These are phyloP conservation scores for Xylaria acuta DNA, from an alignment of 495 filamentous ascomycete species.

Conservation along the genomic window DNA sequence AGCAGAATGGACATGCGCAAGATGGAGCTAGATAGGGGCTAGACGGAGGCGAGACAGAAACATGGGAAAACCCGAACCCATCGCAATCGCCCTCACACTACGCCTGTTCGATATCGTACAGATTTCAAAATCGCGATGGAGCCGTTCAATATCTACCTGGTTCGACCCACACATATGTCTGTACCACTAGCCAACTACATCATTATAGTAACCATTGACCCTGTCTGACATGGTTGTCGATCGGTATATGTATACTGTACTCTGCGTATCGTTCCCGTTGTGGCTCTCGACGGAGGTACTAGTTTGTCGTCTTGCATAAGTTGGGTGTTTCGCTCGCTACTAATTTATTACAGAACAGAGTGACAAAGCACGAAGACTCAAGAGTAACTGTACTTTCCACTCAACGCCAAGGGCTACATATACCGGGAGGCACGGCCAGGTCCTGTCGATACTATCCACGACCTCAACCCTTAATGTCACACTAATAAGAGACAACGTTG, in stretches of 20 bases:
- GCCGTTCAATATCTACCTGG: slow-evolving; percentile 14
- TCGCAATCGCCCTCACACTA: neutral
- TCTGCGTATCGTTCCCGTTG: slow-evolving; percentile 12
- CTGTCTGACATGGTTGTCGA: slow-evolving; percentile 18
- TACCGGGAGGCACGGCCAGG: slow-evolving; percentile 1
- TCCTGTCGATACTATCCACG: neutral
- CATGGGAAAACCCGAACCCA: slow-evolving; percentile 6
- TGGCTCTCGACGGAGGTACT: slow-evolving; percentile 8
- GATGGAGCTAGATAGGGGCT: neutral
- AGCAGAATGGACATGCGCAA: neutral
- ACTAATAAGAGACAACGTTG: neutral
- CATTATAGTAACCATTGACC: slow-evolving; percentile 20
- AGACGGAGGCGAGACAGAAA: neutral
- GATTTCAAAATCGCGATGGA: slow-evolving; percentile 19
- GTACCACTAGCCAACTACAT: slow-evolving; percentile 15
- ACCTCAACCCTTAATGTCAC: slow-evolving; percentile 17
- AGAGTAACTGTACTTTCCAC: slow-evolving; percentile 10
- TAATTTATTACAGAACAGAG: slow-evolving; percentile 18
- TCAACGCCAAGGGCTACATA: slow-evolving; percentile 11
- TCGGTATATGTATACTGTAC: slow-evolving; percentile 21
- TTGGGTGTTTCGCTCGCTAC: slow-evolving; percentile 8
- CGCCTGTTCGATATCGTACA: slow-evolving; percentile 1
- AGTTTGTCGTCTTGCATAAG: slow-evolving; percentile 15
- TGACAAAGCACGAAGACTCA: slow-evolving; percentile 13
- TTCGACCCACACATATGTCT: slow-evolving; percentile 12